Conservation (phyloP, 257 asterid genomes). For the Dorcoceras hygrometricum region DNA sequence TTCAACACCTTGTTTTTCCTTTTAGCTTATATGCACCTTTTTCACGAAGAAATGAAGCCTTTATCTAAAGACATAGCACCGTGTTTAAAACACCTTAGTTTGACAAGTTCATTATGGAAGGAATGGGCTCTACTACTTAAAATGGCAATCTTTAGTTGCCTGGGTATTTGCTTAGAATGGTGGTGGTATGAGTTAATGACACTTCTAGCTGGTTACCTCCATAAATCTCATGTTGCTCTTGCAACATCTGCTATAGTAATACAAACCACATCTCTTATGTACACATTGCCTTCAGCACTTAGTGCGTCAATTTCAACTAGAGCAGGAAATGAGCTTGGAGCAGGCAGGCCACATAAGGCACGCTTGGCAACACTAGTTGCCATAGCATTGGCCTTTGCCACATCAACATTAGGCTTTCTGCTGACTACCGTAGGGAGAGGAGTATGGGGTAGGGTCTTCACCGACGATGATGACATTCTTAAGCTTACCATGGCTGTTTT, state of each 20-base stretch:
- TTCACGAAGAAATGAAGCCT: constrained; percentile 29
- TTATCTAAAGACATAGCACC: constrained; percentile 35
- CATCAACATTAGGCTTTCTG: constrained; percentile 63
- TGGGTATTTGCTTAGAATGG: constrained; percentile 90
- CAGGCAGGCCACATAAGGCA: constrained; percentile 72
- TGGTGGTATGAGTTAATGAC: constrained; percentile 99
- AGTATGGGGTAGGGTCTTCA: constrained; percentile 71
- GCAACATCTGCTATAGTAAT: constrained; percentile 88
- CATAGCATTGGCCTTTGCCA: constrained; percentile 59
- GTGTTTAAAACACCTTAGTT: constrained; percentile 30
- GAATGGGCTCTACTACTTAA: constrained; percentile 71
- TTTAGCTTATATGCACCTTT: constrained; percentile 40
- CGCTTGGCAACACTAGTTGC: constrained; percentile 67
- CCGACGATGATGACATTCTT: constrained; percentile 65
- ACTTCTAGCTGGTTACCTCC: constrained; percentile 76
- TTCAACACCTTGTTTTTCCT: constrained; percentile 60
- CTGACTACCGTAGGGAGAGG: constrained; percentile 68
- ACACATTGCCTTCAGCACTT: constrained; percentile 88
- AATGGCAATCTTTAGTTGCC: constrained; percentile 72
- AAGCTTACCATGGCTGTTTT: constrained; percentile 57
- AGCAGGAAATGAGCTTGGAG: constrained; percentile 93
- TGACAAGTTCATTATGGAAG: constrained; percentile 41
- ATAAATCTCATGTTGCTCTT: constrained; percentile 70
- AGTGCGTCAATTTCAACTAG: constrained; percentile 80
- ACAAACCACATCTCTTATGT: constrained; percentile 95